Conservation (phyloP, 2,329 filamentous ascomycete genomes). For the Fusarium burgessii region DNA sequence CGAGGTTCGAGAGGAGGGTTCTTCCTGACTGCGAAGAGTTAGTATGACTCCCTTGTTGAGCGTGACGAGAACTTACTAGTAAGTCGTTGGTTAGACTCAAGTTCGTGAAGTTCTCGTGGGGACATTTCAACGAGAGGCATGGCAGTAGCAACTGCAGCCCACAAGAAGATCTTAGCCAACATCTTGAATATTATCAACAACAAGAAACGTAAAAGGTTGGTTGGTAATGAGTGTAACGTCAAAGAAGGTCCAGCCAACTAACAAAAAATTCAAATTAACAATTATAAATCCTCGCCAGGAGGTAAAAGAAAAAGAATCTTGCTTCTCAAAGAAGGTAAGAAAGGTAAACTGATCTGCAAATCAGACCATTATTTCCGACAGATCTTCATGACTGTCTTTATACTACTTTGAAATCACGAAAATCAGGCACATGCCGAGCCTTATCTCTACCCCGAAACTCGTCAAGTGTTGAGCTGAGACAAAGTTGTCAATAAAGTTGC, state of each 20-base stretch:
- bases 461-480: neutral
- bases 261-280: neutral
- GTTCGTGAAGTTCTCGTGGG: neutral
- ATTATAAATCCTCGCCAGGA: slow-evolving; percentile 18
- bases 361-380: slow-evolving; percentile 1
- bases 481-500: neutral
- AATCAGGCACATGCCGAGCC: neutral
- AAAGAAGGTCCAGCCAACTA: slow-evolving; percentile 10
- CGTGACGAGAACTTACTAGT: neutral
- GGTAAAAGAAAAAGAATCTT: neutral
- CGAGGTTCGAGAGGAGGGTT: slow-evolving; percentile 42
- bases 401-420: neutral
- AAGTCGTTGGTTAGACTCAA: slow-evolving; percentile 4
- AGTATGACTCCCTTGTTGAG: neutral
- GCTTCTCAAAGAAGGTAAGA: neutral
- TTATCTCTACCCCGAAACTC: neutral
- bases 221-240: neutral
- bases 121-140: slow-evolving; percentile 30
- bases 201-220: neutral
- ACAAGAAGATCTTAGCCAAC: slow-evolving; percentile 1
- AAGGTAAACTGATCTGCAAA: neutral
- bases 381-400: slow-evolving; percentile 3
- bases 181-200: neutral
- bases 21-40: neutral
- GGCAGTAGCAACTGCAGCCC: slow-evolving; percentile 4